A percentile compares a stretch with the other conserved stretches of the same genome.
phyloP scores from a whole-genome alignment of 2,329 filamentous ascomycete genomes.

The Fusarium multiceps region DNA sequence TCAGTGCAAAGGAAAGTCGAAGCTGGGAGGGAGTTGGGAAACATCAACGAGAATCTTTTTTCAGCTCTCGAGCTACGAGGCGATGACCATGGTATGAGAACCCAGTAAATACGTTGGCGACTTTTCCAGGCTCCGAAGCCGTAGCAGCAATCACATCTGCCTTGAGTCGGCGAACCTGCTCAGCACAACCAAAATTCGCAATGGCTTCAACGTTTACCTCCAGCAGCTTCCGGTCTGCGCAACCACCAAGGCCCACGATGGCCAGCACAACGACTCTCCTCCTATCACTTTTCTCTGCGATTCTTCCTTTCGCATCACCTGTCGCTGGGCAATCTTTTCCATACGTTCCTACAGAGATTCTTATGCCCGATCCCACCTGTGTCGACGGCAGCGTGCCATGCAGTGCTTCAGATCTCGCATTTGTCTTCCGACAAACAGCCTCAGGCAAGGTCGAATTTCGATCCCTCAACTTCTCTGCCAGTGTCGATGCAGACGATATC shows the following conservation, averaged over 20 bases:
- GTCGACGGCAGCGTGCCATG: conserved; percentile 55
- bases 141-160: conserved; percentile 3
- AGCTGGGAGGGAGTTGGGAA: conserved; percentile 2
- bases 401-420: conserved; percentile 64
- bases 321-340: conserved; percentile 66
- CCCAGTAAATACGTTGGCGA: conserved; percentile 27
- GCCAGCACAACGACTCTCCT: conserved; percentile 18
- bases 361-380: conserved; percentile 61
- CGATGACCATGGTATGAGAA: conserved; percentile 33
- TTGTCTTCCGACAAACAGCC: conserved; percentile 73
- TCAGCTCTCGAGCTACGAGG: conserved; percentile 27
- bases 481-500: conserved; percentile 59
- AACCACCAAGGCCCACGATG: conserved; percentile 11
- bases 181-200: conserved; percentile 4
- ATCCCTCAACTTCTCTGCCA: conserved; percentile 72
- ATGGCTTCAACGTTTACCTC: conserved; percentile 15
- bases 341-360: conserved; percentile 81
- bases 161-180: conserved; percentile 6
- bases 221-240: conserved; percentile 13
- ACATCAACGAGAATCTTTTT: neutral
- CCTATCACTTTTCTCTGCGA: conserved; percentile 2
- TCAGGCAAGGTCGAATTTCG: conserved; percentile 63
- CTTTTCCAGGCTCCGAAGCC: conserved; percentile 19
- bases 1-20: neutral
- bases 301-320: conserved; percentile 26